Conservation (phyloP, 1,284 basidiomycete species). For the Cryptococcus sp. region DNA sequence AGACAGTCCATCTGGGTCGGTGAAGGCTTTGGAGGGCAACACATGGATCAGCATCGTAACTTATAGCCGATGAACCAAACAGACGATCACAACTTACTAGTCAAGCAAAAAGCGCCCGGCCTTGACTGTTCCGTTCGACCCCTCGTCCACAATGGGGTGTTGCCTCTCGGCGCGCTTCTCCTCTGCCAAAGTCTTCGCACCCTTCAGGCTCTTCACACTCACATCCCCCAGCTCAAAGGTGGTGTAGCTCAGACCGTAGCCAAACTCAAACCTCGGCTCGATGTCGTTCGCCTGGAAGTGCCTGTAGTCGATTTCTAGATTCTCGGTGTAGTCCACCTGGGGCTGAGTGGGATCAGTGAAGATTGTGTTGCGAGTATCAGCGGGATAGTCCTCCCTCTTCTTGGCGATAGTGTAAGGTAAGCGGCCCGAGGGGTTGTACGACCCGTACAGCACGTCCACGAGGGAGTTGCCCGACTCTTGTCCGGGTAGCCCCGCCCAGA, state of each 20-base stretch:
- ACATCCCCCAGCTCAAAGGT: constrained; percentile 27
- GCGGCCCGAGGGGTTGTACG: constrained; percentile 67
- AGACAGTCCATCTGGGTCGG: constrained; percentile 40
- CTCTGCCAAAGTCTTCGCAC: neutral
- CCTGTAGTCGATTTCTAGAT: constrained; percentile 46
- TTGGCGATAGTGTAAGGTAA: constrained; percentile 48
- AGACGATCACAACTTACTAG: neutral
- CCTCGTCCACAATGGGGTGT: neutral
- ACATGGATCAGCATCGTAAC: neutral
- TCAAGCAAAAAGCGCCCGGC: neutral
- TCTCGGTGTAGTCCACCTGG: constrained; percentile 31
- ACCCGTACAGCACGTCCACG: constrained; percentile 71
- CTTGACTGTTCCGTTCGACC: neutral
- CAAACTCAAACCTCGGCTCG: constrained; percentile 49
- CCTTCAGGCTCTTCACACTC: neutral
- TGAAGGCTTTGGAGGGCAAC: constrained; percentile 39
- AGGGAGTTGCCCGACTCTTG: constrained; percentile 66
- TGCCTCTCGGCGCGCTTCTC: neutral
- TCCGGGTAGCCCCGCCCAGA: constrained; percentile 74
- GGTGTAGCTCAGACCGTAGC: constrained; percentile 48
- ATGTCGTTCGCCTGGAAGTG: constrained; percentile 49
- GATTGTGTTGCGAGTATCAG: constrained; percentile 47
- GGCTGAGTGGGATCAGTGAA: neutral
- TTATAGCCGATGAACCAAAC: neutral
- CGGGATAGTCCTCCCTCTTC: constrained; percentile 62